These are phyloP conservation scores for Monilinia fructigena DNA, from an alignment of 2,329 filamentous ascomycete species.

Conservation along the genomic window DNA sequence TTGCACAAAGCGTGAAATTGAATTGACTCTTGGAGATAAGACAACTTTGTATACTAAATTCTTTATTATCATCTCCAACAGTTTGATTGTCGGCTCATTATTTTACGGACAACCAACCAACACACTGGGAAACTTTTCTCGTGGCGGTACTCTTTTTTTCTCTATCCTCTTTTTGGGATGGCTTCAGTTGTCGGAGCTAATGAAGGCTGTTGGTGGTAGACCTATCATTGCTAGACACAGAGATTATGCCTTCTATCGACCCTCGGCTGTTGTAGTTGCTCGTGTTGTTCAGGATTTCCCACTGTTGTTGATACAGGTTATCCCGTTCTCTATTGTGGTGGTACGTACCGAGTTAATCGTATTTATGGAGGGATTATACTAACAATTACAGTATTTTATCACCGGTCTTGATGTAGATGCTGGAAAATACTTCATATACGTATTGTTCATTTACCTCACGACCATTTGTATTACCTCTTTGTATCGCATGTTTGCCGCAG, in stretches of 20 bases:
- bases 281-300: conserved; percentile 63
- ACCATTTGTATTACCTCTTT: conserved; percentile 62
- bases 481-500: conserved; percentile 65
- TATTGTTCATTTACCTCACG: conserved; percentile 62
- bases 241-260: conserved; percentile 69
- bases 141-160: conserved; percentile 65
- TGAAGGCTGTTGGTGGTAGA: conserved; percentile 71
- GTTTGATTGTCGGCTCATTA: conserved; percentile 72
- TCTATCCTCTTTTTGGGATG: conserved; percentile 65
- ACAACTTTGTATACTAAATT: conserved; percentile 75
- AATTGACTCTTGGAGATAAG: conserved; percentile 74
- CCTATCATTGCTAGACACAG: conserved; percentile 67
- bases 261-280: conserved; percentile 63
- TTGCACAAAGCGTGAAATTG: conserved; percentile 71
- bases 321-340: conserved; percentile 58
- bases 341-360: neutral
- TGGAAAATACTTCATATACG: conserved; percentile 65
- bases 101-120: conserved; percentile 67
- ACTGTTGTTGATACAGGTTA: conserved; percentile 55
- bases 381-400: conserved; percentile 56
- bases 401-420: conserved; percentile 55
- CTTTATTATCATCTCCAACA: conserved; percentile 74
- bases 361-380: neutral
- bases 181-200: conserved; percentile 75
- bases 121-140: conserved; percentile 61